phyloP scores from a whole-genome alignment of 2,329 filamentous ascomycete species.

The Xylariales sp. region DNA sequence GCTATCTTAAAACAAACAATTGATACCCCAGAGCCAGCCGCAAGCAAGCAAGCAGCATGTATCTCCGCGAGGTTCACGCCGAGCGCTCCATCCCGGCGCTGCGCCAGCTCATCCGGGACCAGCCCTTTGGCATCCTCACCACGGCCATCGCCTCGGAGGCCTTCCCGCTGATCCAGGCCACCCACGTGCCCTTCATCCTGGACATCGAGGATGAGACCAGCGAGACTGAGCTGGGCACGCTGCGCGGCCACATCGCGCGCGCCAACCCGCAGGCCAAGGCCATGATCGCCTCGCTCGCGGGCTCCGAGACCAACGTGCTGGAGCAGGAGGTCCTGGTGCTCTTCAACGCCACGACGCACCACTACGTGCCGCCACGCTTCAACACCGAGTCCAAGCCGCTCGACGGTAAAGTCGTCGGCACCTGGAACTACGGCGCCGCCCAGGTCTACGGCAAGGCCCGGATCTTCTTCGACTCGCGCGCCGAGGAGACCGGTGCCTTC shows the following conservation, averaged over 20 bases:
- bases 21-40: no score
- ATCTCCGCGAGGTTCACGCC: conserved; percentile 49
- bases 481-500: conserved; percentile 39
- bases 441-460: conserved; percentile 57
- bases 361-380: conserved; percentile 65
- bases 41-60: conserved; percentile 36
- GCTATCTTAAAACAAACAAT: no score
- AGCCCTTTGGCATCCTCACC: conserved; percentile 59
- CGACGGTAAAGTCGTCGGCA: conserved; percentile 64
- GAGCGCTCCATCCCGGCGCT: conserved; percentile 46
- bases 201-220: conserved; percentile 39
- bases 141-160: conserved; percentile 51
- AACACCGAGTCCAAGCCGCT: conserved; percentile 61
- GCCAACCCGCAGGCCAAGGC: conserved; percentile 61
- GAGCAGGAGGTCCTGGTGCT: conserved; percentile 56
- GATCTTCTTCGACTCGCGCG: conserved; percentile 46
- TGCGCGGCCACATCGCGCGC: conserved; percentile 60
- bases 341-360: conserved; percentile 54
- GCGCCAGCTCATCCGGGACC: conserved; percentile 51
- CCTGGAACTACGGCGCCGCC: conserved; percentile 65
- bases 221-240: conserved; percentile 34
- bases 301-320: no score
- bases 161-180: conserved; percentile 50
- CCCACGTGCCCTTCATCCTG: conserved; percentile 57
- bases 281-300: conserved; percentile 48